Percentiles rank a stretch among this genome's conserved stretches.
These are phyloP conservation scores for Rhynchosporium agropyri DNA, from an alignment of 2,329 filamentous ascomycete species.

Conservation along the genomic window DNA sequence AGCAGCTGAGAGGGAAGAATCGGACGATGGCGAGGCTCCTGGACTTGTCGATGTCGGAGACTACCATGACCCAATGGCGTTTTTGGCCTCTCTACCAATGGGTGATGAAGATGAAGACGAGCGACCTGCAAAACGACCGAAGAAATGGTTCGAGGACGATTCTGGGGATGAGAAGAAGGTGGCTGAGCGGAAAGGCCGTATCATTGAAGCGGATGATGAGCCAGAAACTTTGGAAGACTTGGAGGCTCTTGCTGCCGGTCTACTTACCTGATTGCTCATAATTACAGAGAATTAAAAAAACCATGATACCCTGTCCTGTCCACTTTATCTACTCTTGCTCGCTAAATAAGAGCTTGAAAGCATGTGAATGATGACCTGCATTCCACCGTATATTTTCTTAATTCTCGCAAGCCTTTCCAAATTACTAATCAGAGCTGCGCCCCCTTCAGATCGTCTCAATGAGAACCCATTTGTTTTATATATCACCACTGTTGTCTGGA, in stretches of 20 bases:
- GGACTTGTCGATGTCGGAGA: constrained; percentile 44
- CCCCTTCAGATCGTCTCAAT: too few species aligned
- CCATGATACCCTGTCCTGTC: constrained; percentile 29
- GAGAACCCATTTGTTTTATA: too few species aligned
- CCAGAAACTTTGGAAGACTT: constrained; percentile 80
- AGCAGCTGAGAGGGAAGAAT: constrained; percentile 52
- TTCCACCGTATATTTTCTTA: too few species aligned
- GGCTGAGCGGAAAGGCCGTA: constrained; percentile 53
- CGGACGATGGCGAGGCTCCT: constrained; percentile 35
- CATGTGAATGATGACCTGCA: background rate
- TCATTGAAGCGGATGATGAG: constrained; percentile 65
- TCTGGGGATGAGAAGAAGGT: constrained; percentile 51
- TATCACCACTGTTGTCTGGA: too few species aligned
- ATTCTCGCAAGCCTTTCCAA: too few species aligned
- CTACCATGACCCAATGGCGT: constrained; percentile 58
- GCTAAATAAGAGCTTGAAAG: background rate
- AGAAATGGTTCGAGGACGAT: constrained; percentile 80
- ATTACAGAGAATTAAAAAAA: constrained; percentile 20
- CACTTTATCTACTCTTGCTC: background rate
- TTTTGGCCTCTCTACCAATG: constrained; percentile 60
- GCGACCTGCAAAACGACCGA: constrained; percentile 63
- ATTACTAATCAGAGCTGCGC: too few species aligned
- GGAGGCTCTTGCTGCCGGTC: constrained; percentile 73
- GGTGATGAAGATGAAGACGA: constrained; percentile 56
- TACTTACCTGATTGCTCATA: constrained; percentile 55